Percentiles rank a stretch among this genome's conserved stretches.
Conservation (phyloP, 2,329 filamentous ascomycete species). For the Calonectria hawksworthii region DNA sequence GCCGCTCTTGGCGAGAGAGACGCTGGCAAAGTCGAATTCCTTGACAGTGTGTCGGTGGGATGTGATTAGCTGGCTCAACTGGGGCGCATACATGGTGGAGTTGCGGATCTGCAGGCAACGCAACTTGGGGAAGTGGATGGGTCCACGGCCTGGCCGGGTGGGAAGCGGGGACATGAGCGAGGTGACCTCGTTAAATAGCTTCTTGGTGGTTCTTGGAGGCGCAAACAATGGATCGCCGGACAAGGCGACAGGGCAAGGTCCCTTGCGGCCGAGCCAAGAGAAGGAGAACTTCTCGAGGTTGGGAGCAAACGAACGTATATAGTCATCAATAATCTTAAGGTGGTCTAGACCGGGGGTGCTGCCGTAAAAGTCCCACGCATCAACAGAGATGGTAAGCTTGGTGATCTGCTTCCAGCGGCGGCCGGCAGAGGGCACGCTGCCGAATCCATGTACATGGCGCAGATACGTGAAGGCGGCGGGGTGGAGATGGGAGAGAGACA, state of each 20-base stretch:
- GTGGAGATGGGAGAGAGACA: slow-evolving; percentile 82
- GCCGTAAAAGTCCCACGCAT: slow-evolving; percentile 76
- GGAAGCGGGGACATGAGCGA: slow-evolving; percentile 75
- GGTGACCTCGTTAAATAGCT: slow-evolving; percentile 75
- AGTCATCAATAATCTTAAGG: slow-evolving; percentile 85
- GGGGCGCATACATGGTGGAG: slow-evolving; percentile 76
- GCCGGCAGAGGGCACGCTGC: slow-evolving; percentile 78
- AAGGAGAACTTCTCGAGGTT: slow-evolving; percentile 80
- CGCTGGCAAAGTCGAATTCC: slow-evolving; percentile 86
- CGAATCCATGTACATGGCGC: slow-evolving; percentile 80
- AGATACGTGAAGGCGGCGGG: slow-evolving; percentile 83
- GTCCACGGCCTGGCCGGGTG: slow-evolving; percentile 63
- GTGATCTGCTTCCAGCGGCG: slow-evolving; percentile 84
- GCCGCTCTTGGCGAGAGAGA: slow-evolving; percentile 75
- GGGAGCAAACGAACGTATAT: slow-evolving; percentile 78
- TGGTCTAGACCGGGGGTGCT: slow-evolving; percentile 75
- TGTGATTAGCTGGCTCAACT: slow-evolving; percentile 78
- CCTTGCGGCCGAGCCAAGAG: slow-evolving; percentile 82
- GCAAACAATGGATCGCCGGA: slow-evolving; percentile 79
- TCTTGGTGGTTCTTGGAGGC: slow-evolving; percentile 65
- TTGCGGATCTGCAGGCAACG: slow-evolving; percentile 81
- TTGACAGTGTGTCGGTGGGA: slow-evolving; percentile 77
- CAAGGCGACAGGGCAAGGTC: slow-evolving; percentile 80
- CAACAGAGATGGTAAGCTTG: slow-evolving; percentile 79
- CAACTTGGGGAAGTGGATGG: slow-evolving; percentile 77